phyloP scores from a whole-genome alignment of 441 rosid species.

The Brassica balearica region DNA sequence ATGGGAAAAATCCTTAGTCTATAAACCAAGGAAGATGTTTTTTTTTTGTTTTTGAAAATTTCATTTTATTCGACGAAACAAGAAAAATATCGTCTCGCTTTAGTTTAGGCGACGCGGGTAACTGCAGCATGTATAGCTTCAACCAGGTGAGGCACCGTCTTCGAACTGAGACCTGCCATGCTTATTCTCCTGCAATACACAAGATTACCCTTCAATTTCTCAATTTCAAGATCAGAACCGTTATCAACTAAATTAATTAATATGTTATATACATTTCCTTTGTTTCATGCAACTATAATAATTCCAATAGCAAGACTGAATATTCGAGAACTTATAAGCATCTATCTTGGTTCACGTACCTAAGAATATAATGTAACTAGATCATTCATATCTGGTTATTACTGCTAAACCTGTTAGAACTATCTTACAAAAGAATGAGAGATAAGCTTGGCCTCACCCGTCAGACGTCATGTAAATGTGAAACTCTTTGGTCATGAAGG shows the following conservation, averaged over 20 bases:
- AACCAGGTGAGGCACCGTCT: conserved; percentile 63
- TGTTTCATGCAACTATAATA: conserved; percentile 6
- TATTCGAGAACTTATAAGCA: neutral
- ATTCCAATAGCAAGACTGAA: neutral
- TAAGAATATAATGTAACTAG: neutral
- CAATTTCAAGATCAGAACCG: neutral
- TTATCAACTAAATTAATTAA: neutral
- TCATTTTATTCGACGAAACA: conserved; percentile 16
- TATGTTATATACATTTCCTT: neutral
- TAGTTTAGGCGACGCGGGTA: conserved; percentile 39
- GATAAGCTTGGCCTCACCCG: neutral
- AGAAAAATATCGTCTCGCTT: conserved; percentile 1
- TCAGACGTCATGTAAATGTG: no score
- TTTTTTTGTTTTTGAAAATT: neutral
- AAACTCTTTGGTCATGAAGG: conserved; percentile 1
- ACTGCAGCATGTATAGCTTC: conserved; percentile 73
- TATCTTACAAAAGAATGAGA: neutral
- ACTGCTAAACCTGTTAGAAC: neutral
- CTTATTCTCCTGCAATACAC: conserved; percentile 45
- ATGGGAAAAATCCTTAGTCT: neutral
- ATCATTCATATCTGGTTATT: neutral
- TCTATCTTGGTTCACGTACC: neutral
- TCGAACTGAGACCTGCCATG: conserved; percentile 52
- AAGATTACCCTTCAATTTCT: neutral
- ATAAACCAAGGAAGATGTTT: conserved; percentile 20